Conservation (phyloP, 495 filamentous ascomycete genomes). For the Articulospora tetracladia region DNA sequence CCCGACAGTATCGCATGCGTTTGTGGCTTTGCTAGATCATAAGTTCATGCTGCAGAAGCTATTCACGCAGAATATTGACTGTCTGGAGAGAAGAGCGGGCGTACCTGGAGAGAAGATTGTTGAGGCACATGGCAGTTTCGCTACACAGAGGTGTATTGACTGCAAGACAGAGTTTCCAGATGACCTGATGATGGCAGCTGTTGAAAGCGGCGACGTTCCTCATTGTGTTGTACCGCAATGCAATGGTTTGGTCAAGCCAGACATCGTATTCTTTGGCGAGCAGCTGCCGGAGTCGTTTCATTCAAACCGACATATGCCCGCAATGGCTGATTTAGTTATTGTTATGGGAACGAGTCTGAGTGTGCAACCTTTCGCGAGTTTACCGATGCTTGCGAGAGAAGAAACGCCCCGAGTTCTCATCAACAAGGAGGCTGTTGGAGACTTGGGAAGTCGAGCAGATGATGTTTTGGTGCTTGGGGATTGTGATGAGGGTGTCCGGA, state of each 20-base stretch:
- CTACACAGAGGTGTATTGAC: conserved; percentile 83
- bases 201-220: conserved; percentile 62
- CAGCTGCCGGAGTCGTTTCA: conserved; percentile 68
- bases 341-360: conserved; percentile 88
- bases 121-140: conserved; percentile 95
- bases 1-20: conserved; percentile 80
- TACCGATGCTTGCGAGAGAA: conserved; percentile 61
- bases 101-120: conserved; percentile 77
- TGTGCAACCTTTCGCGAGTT: conserved; percentile 84
- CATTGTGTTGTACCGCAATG: conserved; percentile 58
- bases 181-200: conserved; percentile 63
- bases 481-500: conserved; percentile 81
- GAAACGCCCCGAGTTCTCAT: conserved; percentile 74
- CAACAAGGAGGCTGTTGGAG: conserved; percentile 83
- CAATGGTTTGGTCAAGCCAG: conserved; percentile 85
- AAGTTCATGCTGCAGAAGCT: conserved; percentile 77
- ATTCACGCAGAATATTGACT: conserved; percentile 98
- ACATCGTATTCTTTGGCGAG: conserved; percentile 94
- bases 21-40: conserved; percentile 69
- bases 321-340: conserved; percentile 73
- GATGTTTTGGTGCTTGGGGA: conserved; percentile 73
- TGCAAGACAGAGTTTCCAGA: conserved; percentile 70
- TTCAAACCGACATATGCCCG: conserved; percentile 47
- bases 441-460: conserved; percentile 68
- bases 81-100: conserved; percentile 83